Evolutionary conservation across 352 stramenopile genomes (phyloP).

Genomic region (Phytopythium aichiense): DNA sequence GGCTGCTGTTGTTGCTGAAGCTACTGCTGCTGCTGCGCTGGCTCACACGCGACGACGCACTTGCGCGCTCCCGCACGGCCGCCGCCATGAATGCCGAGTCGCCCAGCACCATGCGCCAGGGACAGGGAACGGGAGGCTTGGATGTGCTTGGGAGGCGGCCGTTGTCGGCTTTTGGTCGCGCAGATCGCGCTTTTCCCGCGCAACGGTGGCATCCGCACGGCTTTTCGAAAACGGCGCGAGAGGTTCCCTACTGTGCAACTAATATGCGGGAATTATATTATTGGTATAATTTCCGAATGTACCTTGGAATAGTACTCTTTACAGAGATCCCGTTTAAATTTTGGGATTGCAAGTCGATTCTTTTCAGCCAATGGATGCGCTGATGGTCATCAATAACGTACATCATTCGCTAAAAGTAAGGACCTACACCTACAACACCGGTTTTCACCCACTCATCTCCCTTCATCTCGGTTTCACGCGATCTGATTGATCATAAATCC

Average conservation of each 20-base stretch:
- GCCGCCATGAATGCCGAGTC: not conserved
- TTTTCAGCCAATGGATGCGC: not conserved
- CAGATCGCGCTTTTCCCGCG: conserved; percentile 3
- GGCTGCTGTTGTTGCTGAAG: conserved; percentile 14
- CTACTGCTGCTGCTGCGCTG: conserved; percentile 14
- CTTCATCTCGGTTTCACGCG: no score
- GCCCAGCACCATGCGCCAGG: conserved; percentile 2
- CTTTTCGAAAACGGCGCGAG: not conserved
- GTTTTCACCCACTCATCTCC: not conserved
- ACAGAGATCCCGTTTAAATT: not conserved
- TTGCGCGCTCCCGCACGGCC: not conserved
- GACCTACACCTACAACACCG: no score
- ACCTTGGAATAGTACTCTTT: not conserved
- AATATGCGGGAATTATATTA: not conserved
- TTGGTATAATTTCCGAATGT: no score
- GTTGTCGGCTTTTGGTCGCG: not conserved
- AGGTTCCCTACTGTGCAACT: not conserved
- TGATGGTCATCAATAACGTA: not conserved
- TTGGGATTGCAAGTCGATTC: not conserved
- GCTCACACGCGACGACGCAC: not conserved
- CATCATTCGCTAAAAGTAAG: not conserved
- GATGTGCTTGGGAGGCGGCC: no score
- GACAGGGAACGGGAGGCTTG: not conserved
- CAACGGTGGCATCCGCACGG: not conserved
- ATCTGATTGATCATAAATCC: not conserved